Percentiles rank a stretch among this genome's conserved stretches.
phyloP scores from a whole-genome alignment of 768 basidiomycete genomes.

The Gelatoporia subvermispora region DNA sequence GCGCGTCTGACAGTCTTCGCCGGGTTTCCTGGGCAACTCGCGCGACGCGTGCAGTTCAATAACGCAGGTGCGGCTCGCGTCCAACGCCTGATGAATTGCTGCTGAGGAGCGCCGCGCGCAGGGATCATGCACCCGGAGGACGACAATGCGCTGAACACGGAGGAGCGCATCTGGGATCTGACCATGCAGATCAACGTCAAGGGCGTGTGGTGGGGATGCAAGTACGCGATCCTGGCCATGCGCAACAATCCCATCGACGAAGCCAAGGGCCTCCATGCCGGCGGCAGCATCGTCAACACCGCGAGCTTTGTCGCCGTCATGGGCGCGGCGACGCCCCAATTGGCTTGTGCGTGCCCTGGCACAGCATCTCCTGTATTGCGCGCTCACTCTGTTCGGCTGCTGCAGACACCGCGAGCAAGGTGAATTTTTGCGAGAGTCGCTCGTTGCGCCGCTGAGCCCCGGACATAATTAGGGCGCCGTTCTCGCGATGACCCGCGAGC shows the following conservation, averaged over 20 bases:
- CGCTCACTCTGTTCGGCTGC: no score
- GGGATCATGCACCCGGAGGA: slow-evolving; percentile 99
- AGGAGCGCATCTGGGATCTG: slow-evolving; percentile 93
- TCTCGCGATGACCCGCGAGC: slow-evolving; percentile 96
- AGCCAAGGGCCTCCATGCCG: slow-evolving; percentile 70
- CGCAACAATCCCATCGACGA: slow-evolving; percentile 83
- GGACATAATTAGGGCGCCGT: slow-evolving; percentile 69
- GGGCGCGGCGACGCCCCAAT: slow-evolving; percentile 96
- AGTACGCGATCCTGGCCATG: slow-evolving; percentile 97
- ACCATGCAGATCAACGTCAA: slow-evolving; percentile 95
- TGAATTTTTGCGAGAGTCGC: slow-evolving; percentile 23
- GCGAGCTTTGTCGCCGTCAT: slow-evolving; percentile 94
- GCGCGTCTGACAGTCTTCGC: neutral
- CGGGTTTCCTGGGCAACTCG: neutral
- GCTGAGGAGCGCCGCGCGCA: slow-evolving; percentile 16
- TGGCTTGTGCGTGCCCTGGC: slow-evolving; percentile 73
- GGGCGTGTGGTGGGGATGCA: slow-evolving; percentile 99
- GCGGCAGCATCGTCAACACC: slow-evolving; percentile 95
- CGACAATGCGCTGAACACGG: slow-evolving; percentile 93
- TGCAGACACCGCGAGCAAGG: slow-evolving; percentile 92
- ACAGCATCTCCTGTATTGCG: neutral
- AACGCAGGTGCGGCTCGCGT: slow-evolving; percentile 61
- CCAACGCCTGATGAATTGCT: neutral
- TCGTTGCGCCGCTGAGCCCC: neutral
- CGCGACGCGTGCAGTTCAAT: slow-evolving; percentile 75